These are phyloP conservation scores for Pichia sp. DNA, from an alignment of 1,139 yeast species.

Conservation along the genomic window DNA sequence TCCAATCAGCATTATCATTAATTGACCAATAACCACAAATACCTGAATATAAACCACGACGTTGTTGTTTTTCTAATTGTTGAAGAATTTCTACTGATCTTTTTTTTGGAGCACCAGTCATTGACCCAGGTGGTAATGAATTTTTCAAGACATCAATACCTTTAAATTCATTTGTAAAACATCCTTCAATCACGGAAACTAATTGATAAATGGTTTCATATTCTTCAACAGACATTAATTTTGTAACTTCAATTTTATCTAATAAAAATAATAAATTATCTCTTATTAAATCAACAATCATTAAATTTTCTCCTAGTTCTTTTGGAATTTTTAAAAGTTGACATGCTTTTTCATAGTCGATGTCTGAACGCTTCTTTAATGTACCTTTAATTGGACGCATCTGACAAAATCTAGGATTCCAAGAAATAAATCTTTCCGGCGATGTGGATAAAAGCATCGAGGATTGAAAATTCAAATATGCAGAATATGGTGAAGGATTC, in stretches of 20 bases:
- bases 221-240: constrained; percentile 88
- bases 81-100: constrained; percentile 82
- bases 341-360: constrained; percentile 55
- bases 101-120: constrained; percentile 99
- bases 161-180: constrained; percentile 38
- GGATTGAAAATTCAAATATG: constrained; percentile 65
- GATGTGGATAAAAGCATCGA: constrained; percentile 76
- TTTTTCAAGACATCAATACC: constrained; percentile 77
- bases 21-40: constrained; percentile 94
- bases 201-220: constrained; percentile 85
- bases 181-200: constrained; percentile 82
- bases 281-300: constrained; percentile 94
- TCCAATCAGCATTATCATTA: constrained; percentile 90
- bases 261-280: constrained; percentile 79
- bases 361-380: constrained; percentile 55
- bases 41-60: constrained; percentile 90
- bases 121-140: constrained; percentile 94
- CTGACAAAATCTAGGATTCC: constrained; percentile 63
- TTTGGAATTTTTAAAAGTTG: constrained; percentile 73
- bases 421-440: constrained; percentile 86
- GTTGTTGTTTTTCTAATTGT: constrained; percentile 39
- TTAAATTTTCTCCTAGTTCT: constrained; percentile 90
- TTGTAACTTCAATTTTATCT: constrained; percentile 62
- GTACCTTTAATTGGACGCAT: constrained; percentile 96
- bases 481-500: constrained; percentile 93